Conservation (phyloP, 1,284 basidiomycete species). For the Naganishia sp. region DNA sequence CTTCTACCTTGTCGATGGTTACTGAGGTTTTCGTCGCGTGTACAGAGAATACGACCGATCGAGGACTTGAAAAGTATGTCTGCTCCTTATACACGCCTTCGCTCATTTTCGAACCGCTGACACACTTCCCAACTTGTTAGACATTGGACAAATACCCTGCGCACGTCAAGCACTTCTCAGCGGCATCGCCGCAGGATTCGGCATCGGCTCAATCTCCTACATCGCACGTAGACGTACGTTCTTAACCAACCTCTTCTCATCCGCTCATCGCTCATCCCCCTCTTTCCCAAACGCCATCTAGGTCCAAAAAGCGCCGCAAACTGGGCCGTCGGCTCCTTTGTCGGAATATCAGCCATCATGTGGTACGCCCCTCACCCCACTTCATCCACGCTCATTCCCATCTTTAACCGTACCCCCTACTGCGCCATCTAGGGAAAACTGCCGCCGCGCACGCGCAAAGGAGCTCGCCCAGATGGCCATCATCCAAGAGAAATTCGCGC, state of each 20-base stretch:
- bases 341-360: slow-evolving; percentile 43
- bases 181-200: slow-evolving; percentile 50
- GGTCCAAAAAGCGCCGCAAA: slow-evolving; percentile 37
- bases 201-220: slow-evolving; percentile 48
- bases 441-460: slow-evolving; percentile 45
- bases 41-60: slow-evolving; percentile 31
- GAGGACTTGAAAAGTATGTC: slow-evolving; percentile 37
- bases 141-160: slow-evolving; percentile 48
- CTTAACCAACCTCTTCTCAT: neutral
- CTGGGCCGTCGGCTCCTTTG: slow-evolving; percentile 50
- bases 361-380: slow-evolving; percentile 39
- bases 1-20: no score
- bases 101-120: no score
- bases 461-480: slow-evolving; percentile 48
- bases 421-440: slow-evolving; percentile 43
- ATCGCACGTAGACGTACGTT: slow-evolving; percentile 47
- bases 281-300: slow-evolving; percentile 1
- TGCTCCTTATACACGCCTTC: neutral
- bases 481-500: slow-evolving; percentile 51
- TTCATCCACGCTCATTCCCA: neutral
- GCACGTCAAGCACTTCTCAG: slow-evolving; percentile 49
- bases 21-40: neutral
- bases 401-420: neutral
- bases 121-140: neutral
- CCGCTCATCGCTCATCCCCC: slow-evolving; percentile 8